A percentile compares a stretch with the other conserved stretches of the same genome.
These are phyloP conservation scores for Acanthochlamys bracteata DNA, from an alignment of 106 monocot species.

Conservation along the genomic window DNA sequence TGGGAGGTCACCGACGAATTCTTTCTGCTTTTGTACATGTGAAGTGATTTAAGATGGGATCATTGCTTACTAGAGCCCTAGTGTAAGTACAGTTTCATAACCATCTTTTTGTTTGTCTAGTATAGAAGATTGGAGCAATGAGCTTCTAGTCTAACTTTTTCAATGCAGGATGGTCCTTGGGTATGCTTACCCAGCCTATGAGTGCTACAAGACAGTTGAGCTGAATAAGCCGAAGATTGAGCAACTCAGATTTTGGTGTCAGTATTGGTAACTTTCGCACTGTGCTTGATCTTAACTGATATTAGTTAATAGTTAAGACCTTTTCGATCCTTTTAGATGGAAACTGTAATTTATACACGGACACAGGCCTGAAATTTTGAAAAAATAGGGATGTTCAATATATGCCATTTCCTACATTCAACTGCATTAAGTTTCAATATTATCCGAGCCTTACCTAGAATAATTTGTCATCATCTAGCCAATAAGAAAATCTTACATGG, in stretches of 20 bases:
- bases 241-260: slow-evolving; percentile 73
- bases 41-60: slow-evolving; percentile 20
- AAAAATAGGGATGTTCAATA: no score
- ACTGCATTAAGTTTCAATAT: no score
- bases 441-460: no score
- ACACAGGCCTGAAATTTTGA: no score
- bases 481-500: no score
- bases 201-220: slow-evolving; percentile 75
- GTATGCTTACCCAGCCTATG: slow-evolving; percentile 78
- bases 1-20: neutral
- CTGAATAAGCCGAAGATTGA: slow-evolving; percentile 72
- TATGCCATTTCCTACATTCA: no score
- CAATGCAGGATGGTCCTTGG: slow-evolving; percentile 57
- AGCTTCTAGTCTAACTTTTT: neutral
- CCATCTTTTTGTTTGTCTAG: neutral
- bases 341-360: no score
- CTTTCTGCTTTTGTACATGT: neutral
- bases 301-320: no score
- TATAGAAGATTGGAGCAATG: neutral
- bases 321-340: no score
- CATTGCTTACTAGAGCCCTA: slow-evolving; percentile 28
- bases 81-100: slow-evolving; percentile 20
- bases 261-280: slow-evolving; percentile 45
- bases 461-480: no score
- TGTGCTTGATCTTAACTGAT: neutral